Base-by-base conservation (phyloP, 176 grass and related monocot species). In the Aechmea fasciata region DNA sequence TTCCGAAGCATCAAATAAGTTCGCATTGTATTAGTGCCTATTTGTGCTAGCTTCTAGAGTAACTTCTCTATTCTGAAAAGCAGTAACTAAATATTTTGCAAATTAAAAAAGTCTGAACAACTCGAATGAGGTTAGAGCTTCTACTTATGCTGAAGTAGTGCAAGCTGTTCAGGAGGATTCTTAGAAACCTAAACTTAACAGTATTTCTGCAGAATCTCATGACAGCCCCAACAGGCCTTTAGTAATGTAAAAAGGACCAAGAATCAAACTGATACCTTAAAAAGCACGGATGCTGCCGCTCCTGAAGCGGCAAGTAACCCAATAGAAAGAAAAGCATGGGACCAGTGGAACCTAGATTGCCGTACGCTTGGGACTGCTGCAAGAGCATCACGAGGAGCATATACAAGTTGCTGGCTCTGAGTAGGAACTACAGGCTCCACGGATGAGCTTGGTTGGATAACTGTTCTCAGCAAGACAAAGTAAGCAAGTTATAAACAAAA, bases 241-340 rank as follows among this genome's bases (percentile, higher is more conserved):
- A 11, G 29, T 3, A 48, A 48, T 66, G 41, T 48, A 13, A 66
- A 13, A 23, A 26, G 23, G 64, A 14, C 23, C 12, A 14, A 48
- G 64, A 28, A 48, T 6, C 13, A 10, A 53, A 51, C 3, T 25
- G 63, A 14, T 49, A 77, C 75, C 75, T 77, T 77, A 3, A 69
- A 77, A 24, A 77, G 13, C 3, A 69, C 50, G 9, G 41, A 51
- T 25, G 66, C 69, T 61, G 52, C 75, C 28, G 66, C 53, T 50
- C 51, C 75, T 50, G 65, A 69, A 68, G 75, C 75, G 62, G 66
- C 26, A 49, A 69, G 2, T 59, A 67, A 11, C 63, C 65, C 75
- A 69, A 59, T 13, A 26, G 53, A 51, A 77, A 77, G 66, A 77
- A 77, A 51, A 59, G 75, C 75, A 11, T 59, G 28, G 33, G 25